A percentile compares a stretch with the other conserved stretches of the same genome.
phyloP scores from a whole-genome alignment of 139 green algal species.

The Ostreobium quekettii region DNA sequence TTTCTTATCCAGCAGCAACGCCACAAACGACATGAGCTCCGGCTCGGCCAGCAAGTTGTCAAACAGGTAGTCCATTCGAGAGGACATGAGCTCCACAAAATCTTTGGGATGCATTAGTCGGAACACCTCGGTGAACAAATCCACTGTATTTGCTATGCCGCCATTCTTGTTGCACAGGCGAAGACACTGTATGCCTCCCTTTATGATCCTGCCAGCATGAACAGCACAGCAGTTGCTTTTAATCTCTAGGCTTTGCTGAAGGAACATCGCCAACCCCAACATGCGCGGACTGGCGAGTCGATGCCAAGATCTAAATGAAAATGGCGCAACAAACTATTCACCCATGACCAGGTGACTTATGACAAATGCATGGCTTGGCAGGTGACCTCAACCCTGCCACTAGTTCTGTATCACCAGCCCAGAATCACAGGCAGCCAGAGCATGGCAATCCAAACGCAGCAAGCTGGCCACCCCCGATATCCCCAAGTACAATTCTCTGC shows the following conservation, averaged over 20 bases:
- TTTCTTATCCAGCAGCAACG: slow-evolving; percentile 24
- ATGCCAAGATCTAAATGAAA: slow-evolving; percentile 25
- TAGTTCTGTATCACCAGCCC: too few species aligned
- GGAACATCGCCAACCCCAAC: too few species aligned
- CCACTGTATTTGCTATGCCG: slow-evolving; percentile 42
- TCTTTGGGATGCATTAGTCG: slow-evolving; percentile 70
- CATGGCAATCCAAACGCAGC: too few species aligned
- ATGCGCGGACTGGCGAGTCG: too few species aligned
- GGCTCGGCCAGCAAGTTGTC: slow-evolving; percentile 13
- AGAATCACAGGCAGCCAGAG: too few species aligned
- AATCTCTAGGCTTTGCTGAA: too few species aligned
- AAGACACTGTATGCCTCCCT: neutral
- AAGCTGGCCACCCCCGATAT: too few species aligned
- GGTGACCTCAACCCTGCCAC: too few species aligned
- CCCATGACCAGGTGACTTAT: neutral
- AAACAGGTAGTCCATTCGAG: slow-evolving; percentile 47
- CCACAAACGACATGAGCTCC: slow-evolving; percentile 22
- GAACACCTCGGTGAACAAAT: slow-evolving; percentile 75
- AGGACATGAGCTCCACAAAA: slow-evolving; percentile 76
- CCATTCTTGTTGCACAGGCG: slow-evolving; percentile 11
- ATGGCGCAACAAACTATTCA: slow-evolving; percentile 6
- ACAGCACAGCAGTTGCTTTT: too few species aligned
- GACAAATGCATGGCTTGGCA: slow-evolving; percentile 4
- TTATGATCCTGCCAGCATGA: slow-evolving; percentile 22
- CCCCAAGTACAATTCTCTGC: too few species aligned